Conservation (phyloP, 176 grass and related monocot species). For the Phoenix dactylifera region DNA sequence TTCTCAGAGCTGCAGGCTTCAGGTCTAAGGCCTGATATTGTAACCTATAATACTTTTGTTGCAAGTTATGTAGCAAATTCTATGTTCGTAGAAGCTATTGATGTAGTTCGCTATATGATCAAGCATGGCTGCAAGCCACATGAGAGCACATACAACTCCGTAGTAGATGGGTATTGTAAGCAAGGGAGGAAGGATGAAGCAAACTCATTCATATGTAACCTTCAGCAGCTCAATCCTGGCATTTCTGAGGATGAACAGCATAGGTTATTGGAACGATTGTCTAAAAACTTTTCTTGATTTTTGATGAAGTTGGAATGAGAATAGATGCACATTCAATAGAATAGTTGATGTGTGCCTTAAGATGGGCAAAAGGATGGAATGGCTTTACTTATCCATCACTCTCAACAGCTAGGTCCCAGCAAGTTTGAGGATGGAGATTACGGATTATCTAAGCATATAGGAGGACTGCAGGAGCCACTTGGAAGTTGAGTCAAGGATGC, state of each 20-base stretch:
- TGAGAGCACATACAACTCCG: constrained; percentile 64
- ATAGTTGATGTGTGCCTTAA: no score
- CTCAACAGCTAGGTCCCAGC: no score
- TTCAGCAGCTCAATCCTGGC: constrained; percentile 59
- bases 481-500: no score
- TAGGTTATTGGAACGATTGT: constrained; percentile 32
- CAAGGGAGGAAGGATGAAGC: constrained; percentile 50
- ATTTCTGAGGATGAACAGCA: constrained; percentile 44
- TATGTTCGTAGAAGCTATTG: constrained; percentile 78
- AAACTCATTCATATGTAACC: constrained; percentile 37
- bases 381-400: no score
- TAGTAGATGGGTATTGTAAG: constrained; percentile 55
- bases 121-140: constrained; percentile 66
- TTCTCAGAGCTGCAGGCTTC: constrained; percentile 69
- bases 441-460: no score
- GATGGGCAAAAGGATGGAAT: no score
- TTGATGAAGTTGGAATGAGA: no score
- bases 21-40: constrained; percentile 60
- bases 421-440: no score
- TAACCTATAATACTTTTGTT: constrained; percentile 92
- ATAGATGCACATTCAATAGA: no score
- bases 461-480: no score
- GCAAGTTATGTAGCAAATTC: constrained; percentile 63
- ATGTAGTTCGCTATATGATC: constrained; percentile 65
- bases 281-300: constrained; percentile 3